Evolutionary conservation across 78 protist species (phyloP), one percentile per base, ranked within the genome.

Genomic region (Monosiga brevicollis): DNA sequence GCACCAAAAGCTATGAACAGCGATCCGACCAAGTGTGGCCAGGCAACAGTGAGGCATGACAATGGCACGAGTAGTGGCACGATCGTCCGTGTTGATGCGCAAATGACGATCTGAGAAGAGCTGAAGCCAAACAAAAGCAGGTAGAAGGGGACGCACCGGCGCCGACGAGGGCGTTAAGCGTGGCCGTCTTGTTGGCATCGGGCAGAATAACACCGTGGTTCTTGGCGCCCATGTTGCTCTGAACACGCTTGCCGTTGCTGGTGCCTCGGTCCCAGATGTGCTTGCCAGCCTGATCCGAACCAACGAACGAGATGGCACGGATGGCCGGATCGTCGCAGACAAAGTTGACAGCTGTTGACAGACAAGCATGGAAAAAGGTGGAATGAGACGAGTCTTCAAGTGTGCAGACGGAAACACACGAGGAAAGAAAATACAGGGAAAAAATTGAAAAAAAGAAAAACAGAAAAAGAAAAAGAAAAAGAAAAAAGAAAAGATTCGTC

Each of bases 221-320:
- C 95, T 97, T 95, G 42, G 99, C 99, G 20, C 95, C 99, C 90
- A 91, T 84, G 91, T 97, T 97, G 83, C 97, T 71, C 85, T 95
- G 92, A 1, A 95, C 97, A 70, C 97, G 92, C 93, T 97, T 97
- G 74, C 99, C 99, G 86, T 90, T 93, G 73, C 41, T 78, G 80
- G 77, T n/a, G 72, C 95, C 98, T 26, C 94, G 87, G 37, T 74
- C 90, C 88, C 88, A 90, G 82, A 95, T 90, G 93, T 93, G 84
- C 36, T 37, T 87, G 35, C 96, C 94, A 23, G 91, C 96, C 15
- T 1, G 76, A 81, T 92, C 86, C 42, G 83, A 0, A n/a, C 99
- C 99, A n/a, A 97, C 99, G 36, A 97, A 97, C 35, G 96, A 92
- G 82, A 97, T 92, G 39, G 99, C 97, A 80, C 83, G 78, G 90